Base-by-base conservation (phyloP, 2,329 filamentous ascomycete genomes). In the Botryosphaeria dothidea region DNA sequence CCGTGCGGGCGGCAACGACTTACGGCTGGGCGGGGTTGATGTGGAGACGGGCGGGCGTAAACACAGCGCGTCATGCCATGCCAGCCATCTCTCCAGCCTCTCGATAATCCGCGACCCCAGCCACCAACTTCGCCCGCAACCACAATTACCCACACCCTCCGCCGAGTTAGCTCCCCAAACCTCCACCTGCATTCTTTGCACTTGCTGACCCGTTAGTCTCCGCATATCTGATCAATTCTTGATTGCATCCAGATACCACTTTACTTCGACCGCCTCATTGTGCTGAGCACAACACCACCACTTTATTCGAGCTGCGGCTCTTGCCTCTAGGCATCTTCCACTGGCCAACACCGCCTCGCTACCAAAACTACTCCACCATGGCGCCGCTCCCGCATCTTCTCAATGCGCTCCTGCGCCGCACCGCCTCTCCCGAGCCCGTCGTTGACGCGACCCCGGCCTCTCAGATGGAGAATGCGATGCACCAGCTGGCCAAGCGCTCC, bases 71-170 rank as follows among this genome's bases (percentile, higher is more conserved):
- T 58, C 54, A 58, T 46, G 21, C 5, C 34, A 4, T 34, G 27
- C 52, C 52, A 57, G 52, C 52, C 52, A 43, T 57, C 34, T 31
- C 46, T 19, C 56, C 56, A 60, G 56, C 56, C 56, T 46, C 56
- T n/a, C 56, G 8, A 60, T 60, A 60, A 46, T n/a, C 56, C 56
- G 56, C 56, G 11, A 1, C 52, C 19, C 54, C 56, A 60, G 56
- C 56, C 56, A 60, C 41, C 56, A 5, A 7, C 36, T 21, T 31
- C 36, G 34, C 23, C 23, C 54, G 17, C 56, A 13, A 46, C 56
- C 56, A 60, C 56, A 43, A 34, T 60, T 25, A 34, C 29, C 56
- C 38, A 34, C 56, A 21, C 41, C 25, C 19, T 15, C 56, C 41
- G 38, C 41, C 25, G n/a, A 21, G 25, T 34, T 60, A 45, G 38